phyloP scores from a whole-genome alignment of 345 rosid genomes.

The Aurinia saxatilis region DNA sequence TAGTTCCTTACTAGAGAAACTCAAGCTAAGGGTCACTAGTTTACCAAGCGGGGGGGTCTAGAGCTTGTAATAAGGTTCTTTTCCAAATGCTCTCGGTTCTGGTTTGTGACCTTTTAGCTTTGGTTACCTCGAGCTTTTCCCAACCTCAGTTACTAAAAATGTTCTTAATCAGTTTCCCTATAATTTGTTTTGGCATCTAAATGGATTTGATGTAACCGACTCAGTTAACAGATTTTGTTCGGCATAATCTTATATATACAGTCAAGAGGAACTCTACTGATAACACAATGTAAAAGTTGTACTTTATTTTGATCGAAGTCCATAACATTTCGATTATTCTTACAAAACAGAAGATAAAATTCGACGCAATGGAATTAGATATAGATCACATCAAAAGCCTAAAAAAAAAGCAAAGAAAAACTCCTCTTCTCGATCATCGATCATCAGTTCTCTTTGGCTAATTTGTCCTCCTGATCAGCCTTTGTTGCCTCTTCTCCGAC shows the following conservation, averaged over 20 bases:
- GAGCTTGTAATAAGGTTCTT: too few relatives aligned
- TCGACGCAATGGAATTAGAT: background rate
- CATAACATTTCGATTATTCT: background rate
- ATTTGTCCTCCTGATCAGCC: slow-evolving; percentile 1
- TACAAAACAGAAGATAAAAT: background rate
- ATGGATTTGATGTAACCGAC: too few relatives aligned
- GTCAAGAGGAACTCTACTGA: background rate
- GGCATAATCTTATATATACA: background rate
- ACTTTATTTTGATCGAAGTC: background rate
- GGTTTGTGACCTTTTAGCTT: too few relatives aligned
- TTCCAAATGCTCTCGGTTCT: too few relatives aligned
- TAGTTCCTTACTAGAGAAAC: too few relatives aligned
- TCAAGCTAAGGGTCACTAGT: too few relatives aligned
- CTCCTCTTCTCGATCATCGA: background rate
- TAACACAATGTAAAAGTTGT: background rate
- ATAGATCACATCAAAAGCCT: background rate
- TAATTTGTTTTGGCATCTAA: too few relatives aligned
- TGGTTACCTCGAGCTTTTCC: too few relatives aligned
- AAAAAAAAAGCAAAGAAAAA: background rate
- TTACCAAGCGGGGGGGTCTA: too few relatives aligned
- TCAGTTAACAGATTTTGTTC: background rate
- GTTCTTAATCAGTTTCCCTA: too few relatives aligned
- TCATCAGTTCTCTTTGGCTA: slow-evolving; percentile 18
- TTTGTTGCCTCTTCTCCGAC: background rate
- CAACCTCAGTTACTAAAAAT: too few relatives aligned